Base-by-base conservation (phyloP, 257 asterid genomes). In the Petunia axillaris region DNA sequence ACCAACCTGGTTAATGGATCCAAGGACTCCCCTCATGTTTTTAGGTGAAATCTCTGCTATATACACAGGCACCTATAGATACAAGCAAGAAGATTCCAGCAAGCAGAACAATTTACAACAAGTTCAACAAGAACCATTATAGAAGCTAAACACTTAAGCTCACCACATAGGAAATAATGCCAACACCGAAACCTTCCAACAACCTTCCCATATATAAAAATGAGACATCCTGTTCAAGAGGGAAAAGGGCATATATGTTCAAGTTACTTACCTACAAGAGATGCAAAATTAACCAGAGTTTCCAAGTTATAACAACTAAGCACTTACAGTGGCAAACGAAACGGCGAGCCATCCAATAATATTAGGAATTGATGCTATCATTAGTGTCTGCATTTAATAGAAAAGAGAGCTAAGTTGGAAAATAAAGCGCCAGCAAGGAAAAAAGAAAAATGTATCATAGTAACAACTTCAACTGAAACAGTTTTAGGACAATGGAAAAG, bases 41-140 rank as follows among this genome's bases (percentile, higher is more conserved):
- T 93, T 95, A 55, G 97, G 97, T 8, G 98, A 91, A 79, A 94
- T 91, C 92, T 94, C 98, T 7, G 98, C 97, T 87, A 94, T 92
- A 77, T 94, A 94, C 39, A 94, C 97, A 13, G 98, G 98, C 74
- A 94, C 97, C 98, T 94, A 76, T 14, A 80, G 25, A 64, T 40
- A 81, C 73, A 59, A 79, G 58, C 48, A 74, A 64, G 53, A 36
- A 85, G 81, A 78, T 48, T 78, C 58, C 76, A 78, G 75, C 0
- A 4, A 73, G 65, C 75, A 71, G 65, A 9, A 77, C 64, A 63
- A 40, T 67, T 79, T 60, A 52, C 44, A 68, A 63, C 43, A 55
- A 57, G 58, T 38, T 66, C 44, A 67, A 82, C 43, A 4, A 68
- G 71, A 40, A n/a, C 7, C 6, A 53, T 54, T 59, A 53, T 48